These are phyloP conservation scores for Thielaviopsis euricoi DNA, from an alignment of 2,329 filamentous ascomycete species.

Conservation along the genomic window DNA sequence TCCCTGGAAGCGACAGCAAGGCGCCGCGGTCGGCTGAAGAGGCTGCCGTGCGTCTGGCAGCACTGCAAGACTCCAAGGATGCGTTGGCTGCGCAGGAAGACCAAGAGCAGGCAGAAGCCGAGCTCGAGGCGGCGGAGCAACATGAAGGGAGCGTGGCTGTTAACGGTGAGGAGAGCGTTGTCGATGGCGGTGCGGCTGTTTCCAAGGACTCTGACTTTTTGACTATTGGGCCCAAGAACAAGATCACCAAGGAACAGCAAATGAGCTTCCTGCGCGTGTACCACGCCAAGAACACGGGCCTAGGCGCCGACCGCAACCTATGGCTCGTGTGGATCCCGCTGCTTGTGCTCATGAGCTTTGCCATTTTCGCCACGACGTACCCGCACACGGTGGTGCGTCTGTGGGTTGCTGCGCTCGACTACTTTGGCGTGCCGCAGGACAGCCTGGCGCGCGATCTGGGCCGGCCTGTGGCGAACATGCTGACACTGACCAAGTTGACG, in stretches of 20 bases:
- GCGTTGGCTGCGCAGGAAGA: slow-evolving; percentile 29
- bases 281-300: slow-evolving; percentile 44
- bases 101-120: slow-evolving; percentile 25
- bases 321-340: slow-evolving; percentile 47
- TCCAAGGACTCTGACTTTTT: slow-evolving; percentile 28
- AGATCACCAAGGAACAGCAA: slow-evolving; percentile 48
- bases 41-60: slow-evolving; percentile 27
- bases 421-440: slow-evolving; percentile 12
- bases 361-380: slow-evolving; percentile 25
- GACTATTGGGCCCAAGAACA: slow-evolving; percentile 45
- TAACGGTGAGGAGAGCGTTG: slow-evolving; percentile 23
- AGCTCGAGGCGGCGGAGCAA: slow-evolving; percentile 15
- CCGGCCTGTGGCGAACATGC: slow-evolving; percentile 10
- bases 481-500: slow-evolving; percentile 8
- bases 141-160: slow-evolving; percentile 18
- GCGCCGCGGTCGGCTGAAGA: slow-evolving; percentile 35
- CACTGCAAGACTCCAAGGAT: slow-evolving; percentile 7
- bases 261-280: slow-evolving; percentile 44
- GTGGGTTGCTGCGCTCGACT: slow-evolving; percentile 4
- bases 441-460: slow-evolving; percentile 11
- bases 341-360: slow-evolving; percentile 23
- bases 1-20: slow-evolving; percentile 32
- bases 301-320: slow-evolving; percentile 47
- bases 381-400: slow-evolving; percentile 20
- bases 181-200: slow-evolving; percentile 22